phyloP scores from a whole-genome alignment of 768 basidiomycete genomes.

The Amanita molliuscula region DNA sequence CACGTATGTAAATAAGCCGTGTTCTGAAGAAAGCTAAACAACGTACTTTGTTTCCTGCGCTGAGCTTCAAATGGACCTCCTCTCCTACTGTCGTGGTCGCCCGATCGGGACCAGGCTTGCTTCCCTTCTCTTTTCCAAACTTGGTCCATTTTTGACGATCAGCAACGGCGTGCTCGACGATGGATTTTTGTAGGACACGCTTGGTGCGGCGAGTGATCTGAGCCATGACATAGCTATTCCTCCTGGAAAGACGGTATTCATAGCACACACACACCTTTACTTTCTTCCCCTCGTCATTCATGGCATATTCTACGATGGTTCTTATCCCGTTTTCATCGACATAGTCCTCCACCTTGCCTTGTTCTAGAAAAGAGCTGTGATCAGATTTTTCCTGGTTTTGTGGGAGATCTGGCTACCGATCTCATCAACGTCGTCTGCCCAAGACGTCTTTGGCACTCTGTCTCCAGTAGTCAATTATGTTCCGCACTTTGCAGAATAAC shows the following conservation, averaged over 20 bases:
- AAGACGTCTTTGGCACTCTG: constrained; percentile 58
- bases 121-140: constrained; percentile 88
- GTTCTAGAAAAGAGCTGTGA: constrained; percentile 20
- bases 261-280: constrained; percentile 66
- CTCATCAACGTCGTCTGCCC: constrained; percentile 85
- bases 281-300: constrained; percentile 91
- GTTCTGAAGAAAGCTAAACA: background rate
- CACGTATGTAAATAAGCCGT: background rate
- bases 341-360: constrained; percentile 54
- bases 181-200: constrained; percentile 77
- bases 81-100: constrained; percentile 89
- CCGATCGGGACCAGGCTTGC: constrained; percentile 78
- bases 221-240: background rate
- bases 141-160: constrained; percentile 91
- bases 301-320: constrained; percentile 69
- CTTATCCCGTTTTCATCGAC: constrained; percentile 82
- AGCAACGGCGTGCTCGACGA: constrained; percentile 91
- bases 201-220: constrained; percentile 83
- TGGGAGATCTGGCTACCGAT: constrained; percentile 31
- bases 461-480: background rate
- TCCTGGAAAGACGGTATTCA: background rate
- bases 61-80: constrained; percentile 36
- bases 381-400: background rate
- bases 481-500: background rate
- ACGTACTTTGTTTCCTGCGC: constrained; percentile 50